Evolutionary conservation across 495 filamentous ascomycete genomes (phyloP).

Genomic region (Neurospora tetrasperma): DNA sequence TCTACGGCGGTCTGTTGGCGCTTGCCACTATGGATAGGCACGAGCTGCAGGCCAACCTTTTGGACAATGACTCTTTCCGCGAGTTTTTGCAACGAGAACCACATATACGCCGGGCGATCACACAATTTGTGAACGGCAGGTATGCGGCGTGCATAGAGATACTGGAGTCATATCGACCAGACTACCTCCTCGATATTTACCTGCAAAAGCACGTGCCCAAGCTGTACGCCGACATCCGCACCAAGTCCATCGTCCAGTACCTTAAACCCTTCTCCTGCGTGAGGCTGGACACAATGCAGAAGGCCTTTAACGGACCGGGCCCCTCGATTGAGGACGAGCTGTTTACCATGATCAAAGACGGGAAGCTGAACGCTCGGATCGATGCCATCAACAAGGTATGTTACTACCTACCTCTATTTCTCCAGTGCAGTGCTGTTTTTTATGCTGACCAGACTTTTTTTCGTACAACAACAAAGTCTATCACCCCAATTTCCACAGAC

Average conservation of each 20-base stretch:
- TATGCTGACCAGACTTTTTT: neutral
- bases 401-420: neutral
- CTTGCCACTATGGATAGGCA: constrained; percentile 79
- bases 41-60: constrained; percentile 61
- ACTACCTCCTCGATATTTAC: constrained; percentile 85
- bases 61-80: constrained; percentile 73
- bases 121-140: constrained; percentile 76
- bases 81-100: constrained; percentile 87
- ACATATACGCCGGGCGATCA: constrained; percentile 83
- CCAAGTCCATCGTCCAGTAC: constrained; percentile 88
- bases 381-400: constrained; percentile 68
- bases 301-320: constrained; percentile 47
- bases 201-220: constrained; percentile 63
- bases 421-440: neutral
- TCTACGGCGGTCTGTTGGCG: constrained; percentile 85
- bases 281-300: constrained; percentile 56
- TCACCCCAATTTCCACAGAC: constrained; percentile 58
- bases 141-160: constrained; percentile 76
- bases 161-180: constrained; percentile 66
- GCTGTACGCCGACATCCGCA: constrained; percentile 64
- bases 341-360: constrained; percentile 60
- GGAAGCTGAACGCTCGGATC: constrained; percentile 66
- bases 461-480: constrained; percentile 32
- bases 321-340: constrained; percentile 67
- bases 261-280: constrained; percentile 71